Conservation (phyloP, 2,329 filamentous ascomycete species). For the Alternaria sp. region DNA sequence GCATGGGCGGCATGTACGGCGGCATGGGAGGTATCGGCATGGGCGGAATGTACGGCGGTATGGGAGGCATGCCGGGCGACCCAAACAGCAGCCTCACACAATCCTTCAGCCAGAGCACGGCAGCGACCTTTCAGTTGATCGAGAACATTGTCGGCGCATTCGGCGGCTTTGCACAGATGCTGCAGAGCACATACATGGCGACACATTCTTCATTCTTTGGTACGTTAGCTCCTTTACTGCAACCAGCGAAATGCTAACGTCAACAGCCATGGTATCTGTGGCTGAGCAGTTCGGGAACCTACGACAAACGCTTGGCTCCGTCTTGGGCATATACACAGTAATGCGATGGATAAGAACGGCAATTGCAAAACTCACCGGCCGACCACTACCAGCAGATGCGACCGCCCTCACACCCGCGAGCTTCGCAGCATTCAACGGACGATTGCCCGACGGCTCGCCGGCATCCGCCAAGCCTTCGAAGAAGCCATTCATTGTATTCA, state of each 20-base stretch:
- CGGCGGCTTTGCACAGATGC: constrained; percentile 97
- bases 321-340: constrained; percentile 93
- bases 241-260: constrained; percentile 24
- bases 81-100: constrained; percentile 95
- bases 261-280: constrained; percentile 88
- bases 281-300: constrained; percentile 96
- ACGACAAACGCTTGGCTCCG: constrained; percentile 89
- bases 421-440: constrained; percentile 88
- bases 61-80: constrained; percentile 57
- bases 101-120: constrained; percentile 91
- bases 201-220: constrained; percentile 98
- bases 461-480: constrained; percentile 77
- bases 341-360: constrained; percentile 94
- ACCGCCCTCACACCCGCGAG: constrained; percentile 86
- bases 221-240: constrained; percentile 58
- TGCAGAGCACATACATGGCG: constrained; percentile 99
- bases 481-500: constrained; percentile 96
- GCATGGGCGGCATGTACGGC: constrained; percentile 47
- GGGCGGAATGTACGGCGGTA: constrained; percentile 60
- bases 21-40: constrained; percentile 49
- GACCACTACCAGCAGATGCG: constrained; percentile 86
- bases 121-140: constrained; percentile 97
- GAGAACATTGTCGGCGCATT: constrained; percentile 97
- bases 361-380: constrained; percentile 90
- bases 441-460: constrained; percentile 71